Evolutionary conservation across 371 early-diverging fungal genomes (phyloP).

Genomic region (Synchytrium microbalum): DNA sequence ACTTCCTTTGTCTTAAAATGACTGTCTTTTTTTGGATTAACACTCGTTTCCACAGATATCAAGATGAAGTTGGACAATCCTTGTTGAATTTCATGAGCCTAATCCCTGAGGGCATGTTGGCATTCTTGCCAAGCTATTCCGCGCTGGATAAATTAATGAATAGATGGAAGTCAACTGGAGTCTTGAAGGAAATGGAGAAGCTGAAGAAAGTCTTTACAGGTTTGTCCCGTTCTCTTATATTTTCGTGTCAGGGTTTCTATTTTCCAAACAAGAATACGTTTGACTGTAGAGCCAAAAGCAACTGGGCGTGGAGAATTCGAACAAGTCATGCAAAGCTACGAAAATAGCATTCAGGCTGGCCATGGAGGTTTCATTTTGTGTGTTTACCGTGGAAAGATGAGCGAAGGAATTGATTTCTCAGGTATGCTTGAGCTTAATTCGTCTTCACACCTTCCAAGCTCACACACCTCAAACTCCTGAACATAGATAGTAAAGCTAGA

Average conservation of each 20-base stretch:
- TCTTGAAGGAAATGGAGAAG: conserved; percentile 8
- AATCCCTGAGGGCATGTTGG: conserved; percentile 27
- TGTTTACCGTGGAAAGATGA: conserved; percentile 19
- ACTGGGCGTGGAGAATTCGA: conserved; percentile 4
- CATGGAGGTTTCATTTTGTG: not conserved
- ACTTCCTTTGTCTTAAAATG: too few relatives aligned
- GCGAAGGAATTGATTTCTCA: conserved; percentile 53
- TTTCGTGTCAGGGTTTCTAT: too few relatives aligned
- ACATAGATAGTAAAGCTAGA: conserved; percentile 37
- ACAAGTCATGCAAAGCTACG: too few relatives aligned
- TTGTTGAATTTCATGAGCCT: conserved; percentile 16
- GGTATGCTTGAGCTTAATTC: conserved; percentile 7
- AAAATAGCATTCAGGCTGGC: too few relatives aligned
- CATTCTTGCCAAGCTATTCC: conserved; percentile 38
- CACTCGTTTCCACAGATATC: conserved; percentile 19
- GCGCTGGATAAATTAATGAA: conserved; percentile 25
- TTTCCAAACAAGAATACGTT: conserved; percentile 13
- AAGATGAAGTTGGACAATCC: conserved; percentile 27
- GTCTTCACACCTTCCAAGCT: conserved; percentile 6
- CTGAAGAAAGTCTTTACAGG: conserved; percentile 21
- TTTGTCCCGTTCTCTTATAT: too few relatives aligned
- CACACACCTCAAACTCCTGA: not conserved
- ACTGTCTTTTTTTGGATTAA: too few relatives aligned
- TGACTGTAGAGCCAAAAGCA: conserved; percentile 7
- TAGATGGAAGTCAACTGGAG: conserved; percentile 20